A percentile compares a stretch with the other conserved stretches of the same genome.
These are phyloP conservation scores for Fusarium floridanum DNA, from an alignment of 2,329 filamentous ascomycete species.

Conservation along the genomic window DNA sequence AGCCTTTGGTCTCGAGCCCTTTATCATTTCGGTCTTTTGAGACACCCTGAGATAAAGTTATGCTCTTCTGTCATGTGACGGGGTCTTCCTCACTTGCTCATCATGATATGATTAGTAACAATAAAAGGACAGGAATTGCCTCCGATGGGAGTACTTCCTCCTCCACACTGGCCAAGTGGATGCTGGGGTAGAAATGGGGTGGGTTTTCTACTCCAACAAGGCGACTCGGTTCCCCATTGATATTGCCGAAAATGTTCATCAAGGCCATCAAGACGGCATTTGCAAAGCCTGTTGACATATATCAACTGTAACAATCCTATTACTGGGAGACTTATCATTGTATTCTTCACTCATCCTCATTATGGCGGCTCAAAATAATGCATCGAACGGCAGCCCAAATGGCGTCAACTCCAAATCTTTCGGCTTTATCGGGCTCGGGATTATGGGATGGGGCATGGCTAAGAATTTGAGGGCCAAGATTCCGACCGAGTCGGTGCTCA, in stretches of 20 bases:
- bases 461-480: conserved; percentile 49
- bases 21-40: not conserved
- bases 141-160: not conserved
- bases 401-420: not conserved
- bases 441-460: conserved; percentile 54
- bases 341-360: not conserved
- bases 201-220: not conserved
- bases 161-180: not conserved
- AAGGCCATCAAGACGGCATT: not conserved
- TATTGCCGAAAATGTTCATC: not conserved
- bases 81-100: not conserved
- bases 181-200: not conserved
- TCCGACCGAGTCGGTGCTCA: conserved; percentile 39
- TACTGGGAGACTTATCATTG: not conserved
- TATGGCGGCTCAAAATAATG: not conserved
- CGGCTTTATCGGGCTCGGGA: conserved; percentile 45
- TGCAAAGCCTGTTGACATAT: not conserved
- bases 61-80: not conserved
- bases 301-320: not conserved
- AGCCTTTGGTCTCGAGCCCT: not conserved
- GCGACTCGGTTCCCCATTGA: not conserved
- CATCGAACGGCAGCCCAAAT: not conserved
- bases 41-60: not conserved
- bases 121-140: not conserved
- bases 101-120: not conserved